phyloP scores from a whole-genome alignment of 2,329 filamentous ascomycete species.

The Pseudopithomyces chartarum region DNA sequence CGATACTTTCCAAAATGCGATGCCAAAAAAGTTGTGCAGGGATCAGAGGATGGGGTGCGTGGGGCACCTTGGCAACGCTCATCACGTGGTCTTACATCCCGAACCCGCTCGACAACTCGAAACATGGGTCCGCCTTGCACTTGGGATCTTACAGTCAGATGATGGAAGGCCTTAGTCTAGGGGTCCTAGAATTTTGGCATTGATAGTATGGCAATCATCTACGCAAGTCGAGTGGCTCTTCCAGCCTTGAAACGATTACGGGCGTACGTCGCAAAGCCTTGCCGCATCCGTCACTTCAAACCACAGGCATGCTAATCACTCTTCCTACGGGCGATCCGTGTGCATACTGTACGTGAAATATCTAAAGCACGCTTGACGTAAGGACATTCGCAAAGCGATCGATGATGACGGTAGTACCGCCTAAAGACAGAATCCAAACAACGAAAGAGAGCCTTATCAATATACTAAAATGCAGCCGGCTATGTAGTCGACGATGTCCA shows the following conservation, averaged over 20 bases:
- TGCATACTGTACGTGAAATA: not conserved
- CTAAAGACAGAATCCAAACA: not conserved
- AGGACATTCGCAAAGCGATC: not conserved
- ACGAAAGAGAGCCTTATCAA: not conserved
- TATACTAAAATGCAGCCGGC: not conserved
- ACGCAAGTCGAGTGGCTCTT: not conserved
- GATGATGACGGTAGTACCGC: not conserved
- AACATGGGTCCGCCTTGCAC: not conserved
- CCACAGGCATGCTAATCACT: not conserved
- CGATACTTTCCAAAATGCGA: not conserved
- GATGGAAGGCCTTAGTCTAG: not conserved
- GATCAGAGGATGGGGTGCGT: not conserved
- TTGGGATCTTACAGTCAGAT: not conserved
- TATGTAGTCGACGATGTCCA: not conserved
- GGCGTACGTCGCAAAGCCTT: not conserved
- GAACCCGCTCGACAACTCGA: not conserved
- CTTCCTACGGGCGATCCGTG: not conserved
- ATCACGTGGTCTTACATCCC: not conserved
- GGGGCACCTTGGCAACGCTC: not conserved
- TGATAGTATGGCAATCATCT: not conserved
- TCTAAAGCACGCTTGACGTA: not conserved
- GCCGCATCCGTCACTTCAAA: not conserved
- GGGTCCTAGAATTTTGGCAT: not conserved
- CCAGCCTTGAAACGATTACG: not conserved
- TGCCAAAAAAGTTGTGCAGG: constrained; percentile 9